Conservation (phyloP, 306 rosid genomes). For the Medicago ruthenica region DNA sequence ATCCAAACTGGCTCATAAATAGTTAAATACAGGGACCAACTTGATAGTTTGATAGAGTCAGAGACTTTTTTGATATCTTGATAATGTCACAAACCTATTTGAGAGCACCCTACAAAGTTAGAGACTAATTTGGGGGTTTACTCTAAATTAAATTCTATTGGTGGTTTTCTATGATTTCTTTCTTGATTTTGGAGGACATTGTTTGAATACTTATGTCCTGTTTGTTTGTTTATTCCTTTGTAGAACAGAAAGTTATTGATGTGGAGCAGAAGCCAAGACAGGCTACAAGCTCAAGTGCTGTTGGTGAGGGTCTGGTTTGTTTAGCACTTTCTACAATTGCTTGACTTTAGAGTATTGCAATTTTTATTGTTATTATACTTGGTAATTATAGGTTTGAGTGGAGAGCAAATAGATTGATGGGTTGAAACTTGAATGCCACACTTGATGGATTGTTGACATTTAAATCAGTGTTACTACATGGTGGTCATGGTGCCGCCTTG, state of each 20-base stretch:
- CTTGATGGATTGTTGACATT: neutral
- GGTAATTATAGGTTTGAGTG: constrained; percentile 10
- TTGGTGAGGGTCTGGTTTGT: constrained; percentile 53
- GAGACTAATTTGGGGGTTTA: too few species aligned
- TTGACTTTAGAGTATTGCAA: constrained; percentile 6
- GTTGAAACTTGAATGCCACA: neutral
- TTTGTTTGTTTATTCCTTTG: constrained; percentile 35
- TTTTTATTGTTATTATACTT: constrained; percentile 24
- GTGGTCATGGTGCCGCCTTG: too few species aligned
- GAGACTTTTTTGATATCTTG: too few species aligned
- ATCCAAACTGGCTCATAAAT: too few species aligned
- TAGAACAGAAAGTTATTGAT: constrained; percentile 60
- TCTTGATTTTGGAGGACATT: neutral
- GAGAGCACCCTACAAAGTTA: too few species aligned
- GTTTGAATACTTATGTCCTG: constrained; percentile 38
- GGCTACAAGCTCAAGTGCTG: constrained; percentile 47
- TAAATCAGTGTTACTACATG: too few species aligned
- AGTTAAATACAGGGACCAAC: too few species aligned
- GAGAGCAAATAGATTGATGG: constrained; percentile 6
- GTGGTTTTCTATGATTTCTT: neutral
- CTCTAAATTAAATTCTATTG: neutral
- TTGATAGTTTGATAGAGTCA: too few species aligned
- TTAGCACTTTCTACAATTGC: constrained; percentile 3
- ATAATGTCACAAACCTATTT: too few species aligned
- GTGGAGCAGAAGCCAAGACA: constrained; percentile 46